phyloP scores from a whole-genome alignment of 2,329 filamentous ascomycete genomes.

The Leptographium procerum region DNA sequence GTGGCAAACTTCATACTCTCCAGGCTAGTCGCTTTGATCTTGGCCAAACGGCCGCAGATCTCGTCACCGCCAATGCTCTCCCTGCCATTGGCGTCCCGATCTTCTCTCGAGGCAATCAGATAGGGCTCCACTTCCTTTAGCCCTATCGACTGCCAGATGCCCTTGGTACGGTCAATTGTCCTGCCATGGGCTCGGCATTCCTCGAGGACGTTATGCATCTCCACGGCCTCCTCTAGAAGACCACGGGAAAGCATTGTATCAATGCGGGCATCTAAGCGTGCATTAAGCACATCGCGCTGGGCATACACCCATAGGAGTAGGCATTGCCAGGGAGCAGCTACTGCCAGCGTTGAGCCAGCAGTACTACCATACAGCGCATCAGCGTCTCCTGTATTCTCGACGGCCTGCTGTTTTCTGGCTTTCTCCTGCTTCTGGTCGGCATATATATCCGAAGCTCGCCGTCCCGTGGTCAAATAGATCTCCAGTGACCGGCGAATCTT shows the following conservation, averaged over 20 bases:
- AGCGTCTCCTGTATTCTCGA: background rate
- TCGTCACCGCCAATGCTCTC: background rate
- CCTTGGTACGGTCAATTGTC: slow-evolving; percentile 59
- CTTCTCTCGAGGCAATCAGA: slow-evolving; percentile 23
- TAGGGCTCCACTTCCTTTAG: slow-evolving; percentile 84
- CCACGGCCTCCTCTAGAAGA: slow-evolving; percentile 36
- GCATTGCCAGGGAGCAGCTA: slow-evolving; percentile 35
- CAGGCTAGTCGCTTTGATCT: slow-evolving; percentile 47
- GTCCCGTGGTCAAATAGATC: slow-evolving; percentile 77
- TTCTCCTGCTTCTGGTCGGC: slow-evolving; percentile 49
- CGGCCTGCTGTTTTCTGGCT: background rate
- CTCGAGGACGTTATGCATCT: slow-evolving; percentile 31
- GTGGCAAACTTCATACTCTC: slow-evolving; percentile 75
- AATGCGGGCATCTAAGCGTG: slow-evolving; percentile 64
- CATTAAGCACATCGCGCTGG: slow-evolving; percentile 52
- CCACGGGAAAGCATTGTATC: slow-evolving; percentile 65
- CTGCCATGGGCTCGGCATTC: slow-evolving; percentile 30
- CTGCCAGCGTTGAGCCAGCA: background rate
- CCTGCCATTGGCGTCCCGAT: background rate
- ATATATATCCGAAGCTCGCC: slow-evolving; percentile 76
- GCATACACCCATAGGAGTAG: slow-evolving; percentile 84
- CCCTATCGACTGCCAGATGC: slow-evolving; percentile 95
- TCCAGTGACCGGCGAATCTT: slow-evolving; percentile 86
- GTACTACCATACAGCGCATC: background rate
- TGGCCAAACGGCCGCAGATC: slow-evolving; percentile 30